phyloP scores from a whole-genome alignment of 345 rosid genomes.

The Adansonia digitata region DNA sequence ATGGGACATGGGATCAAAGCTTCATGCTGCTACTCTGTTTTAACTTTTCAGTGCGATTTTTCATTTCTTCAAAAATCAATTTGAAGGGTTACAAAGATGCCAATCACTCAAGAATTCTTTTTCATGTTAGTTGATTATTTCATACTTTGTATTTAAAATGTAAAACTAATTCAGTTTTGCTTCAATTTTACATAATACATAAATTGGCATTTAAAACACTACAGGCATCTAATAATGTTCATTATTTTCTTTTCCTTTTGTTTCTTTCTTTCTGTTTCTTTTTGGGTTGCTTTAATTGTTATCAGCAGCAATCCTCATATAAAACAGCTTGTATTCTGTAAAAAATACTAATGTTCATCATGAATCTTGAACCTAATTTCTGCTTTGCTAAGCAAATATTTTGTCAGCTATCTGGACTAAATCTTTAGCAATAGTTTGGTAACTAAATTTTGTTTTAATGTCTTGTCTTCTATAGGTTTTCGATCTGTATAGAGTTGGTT shows the following conservation, averaged over 20 bases:
- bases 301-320: not conserved
- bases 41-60: not conserved
- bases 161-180: not conserved
- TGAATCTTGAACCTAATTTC: not conserved
- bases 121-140: not conserved
- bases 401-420: not conserved
- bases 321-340: not conserved
- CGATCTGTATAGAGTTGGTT: constrained; percentile 82
- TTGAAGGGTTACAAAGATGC: not conserved
- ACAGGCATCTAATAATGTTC: not conserved
- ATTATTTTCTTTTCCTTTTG: not conserved
- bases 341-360: not conserved
- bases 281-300: not conserved
- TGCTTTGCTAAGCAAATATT: not conserved
- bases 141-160: not conserved
- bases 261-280: not conserved
- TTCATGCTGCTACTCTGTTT: not conserved
- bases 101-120: not conserved
- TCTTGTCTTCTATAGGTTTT: constrained; percentile 59
- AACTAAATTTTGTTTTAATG: constrained; percentile 1
- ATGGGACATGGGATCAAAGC: not conserved
- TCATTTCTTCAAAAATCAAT: not conserved
- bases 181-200: not conserved
- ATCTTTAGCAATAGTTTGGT: not conserved
- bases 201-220: not conserved